Conservation (phyloP, 306 rosid genomes). For the Cajanus cajan region DNA sequence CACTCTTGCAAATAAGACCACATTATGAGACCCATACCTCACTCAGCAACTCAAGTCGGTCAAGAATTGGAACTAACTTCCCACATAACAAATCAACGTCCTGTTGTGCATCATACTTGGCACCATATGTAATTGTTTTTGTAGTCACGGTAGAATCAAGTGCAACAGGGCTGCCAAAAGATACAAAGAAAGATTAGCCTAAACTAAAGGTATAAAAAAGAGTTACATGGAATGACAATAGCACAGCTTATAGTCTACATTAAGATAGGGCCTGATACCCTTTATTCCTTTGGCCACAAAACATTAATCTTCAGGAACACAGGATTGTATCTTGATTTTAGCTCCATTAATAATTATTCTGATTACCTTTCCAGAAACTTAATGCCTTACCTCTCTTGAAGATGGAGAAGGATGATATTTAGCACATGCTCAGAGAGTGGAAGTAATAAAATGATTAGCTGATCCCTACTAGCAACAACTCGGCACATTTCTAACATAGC, state of each 20-base stretch:
- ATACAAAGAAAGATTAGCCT: conserved; percentile 24
- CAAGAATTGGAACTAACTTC: conserved; percentile 67
- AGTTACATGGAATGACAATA: neutral
- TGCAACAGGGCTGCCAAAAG: conserved; percentile 48
- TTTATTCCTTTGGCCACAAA: neutral
- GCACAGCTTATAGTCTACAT: neutral
- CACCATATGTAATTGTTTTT: conserved; percentile 54
- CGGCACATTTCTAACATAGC: conserved; percentile 97
- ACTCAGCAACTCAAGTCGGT: conserved; percentile 75
- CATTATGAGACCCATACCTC: conserved; percentile 56
- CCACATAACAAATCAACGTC: conserved; percentile 60
- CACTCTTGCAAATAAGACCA: neutral
- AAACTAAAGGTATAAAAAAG: neutral
- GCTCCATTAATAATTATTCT: conserved; percentile 4
- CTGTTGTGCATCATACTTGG: conserved; percentile 45
- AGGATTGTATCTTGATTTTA: neutral
- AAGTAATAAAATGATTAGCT: conserved; percentile 62
- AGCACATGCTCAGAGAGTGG: conserved; percentile 78
- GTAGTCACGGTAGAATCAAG: conserved; percentile 40
- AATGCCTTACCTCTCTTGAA: conserved; percentile 68
- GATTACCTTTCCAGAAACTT: neutral
- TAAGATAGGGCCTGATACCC: neutral
- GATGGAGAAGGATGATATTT: conserved; percentile 75
- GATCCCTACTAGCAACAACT: conserved; percentile 72
- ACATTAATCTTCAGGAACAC: neutral